Conservation (phyloP, 2,329 filamentous ascomycete genomes). For the Sclerotiophoma versabilis region DNA sequence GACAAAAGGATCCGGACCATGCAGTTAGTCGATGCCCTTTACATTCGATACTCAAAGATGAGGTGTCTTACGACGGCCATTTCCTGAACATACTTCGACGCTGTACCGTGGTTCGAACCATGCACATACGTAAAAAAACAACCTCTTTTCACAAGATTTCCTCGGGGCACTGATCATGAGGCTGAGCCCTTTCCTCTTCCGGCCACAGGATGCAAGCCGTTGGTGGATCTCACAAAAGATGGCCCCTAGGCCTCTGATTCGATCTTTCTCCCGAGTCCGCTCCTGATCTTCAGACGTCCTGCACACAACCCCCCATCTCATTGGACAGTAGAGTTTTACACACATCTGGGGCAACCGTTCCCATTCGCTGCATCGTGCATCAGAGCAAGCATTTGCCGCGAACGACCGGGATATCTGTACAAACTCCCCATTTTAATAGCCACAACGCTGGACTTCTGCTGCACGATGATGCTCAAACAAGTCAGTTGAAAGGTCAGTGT, state of each 20-base stretch:
- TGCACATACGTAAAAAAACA: not conserved
- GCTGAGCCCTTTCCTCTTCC: conserved; percentile 6
- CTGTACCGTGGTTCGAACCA: not conserved
- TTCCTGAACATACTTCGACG: not conserved
- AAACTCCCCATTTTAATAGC: conserved; percentile 3
- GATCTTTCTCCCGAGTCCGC: conserved; percentile 20
- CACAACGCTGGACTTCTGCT: conserved; percentile 10
- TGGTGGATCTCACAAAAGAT: conserved; percentile 29
- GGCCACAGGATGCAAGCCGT: conserved; percentile 28
- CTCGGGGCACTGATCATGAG: conserved; percentile 11
- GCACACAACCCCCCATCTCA: conserved; percentile 22
- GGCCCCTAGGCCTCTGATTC: conserved; percentile 29
- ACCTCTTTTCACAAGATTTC: not conserved
- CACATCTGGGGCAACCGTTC: conserved; percentile 14
- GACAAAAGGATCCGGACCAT: conserved; percentile 26
- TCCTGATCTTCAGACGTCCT: conserved; percentile 34
- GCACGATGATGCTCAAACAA: conserved; percentile 19
- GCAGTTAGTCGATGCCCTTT: conserved; percentile 20
- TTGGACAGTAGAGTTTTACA: conserved; percentile 24
- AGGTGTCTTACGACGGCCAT: not conserved
- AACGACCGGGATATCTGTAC: conserved; percentile 14
- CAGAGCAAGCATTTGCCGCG: conserved; percentile 7
- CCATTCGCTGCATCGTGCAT: conserved; percentile 24
- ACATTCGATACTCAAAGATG: conserved; percentile 2
- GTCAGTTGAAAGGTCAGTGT: conserved; percentile 1